These are phyloP conservation scores for Leishmania lainsoni DNA, from an alignment of 208 protist genomes.

Conservation along the genomic window DNA sequence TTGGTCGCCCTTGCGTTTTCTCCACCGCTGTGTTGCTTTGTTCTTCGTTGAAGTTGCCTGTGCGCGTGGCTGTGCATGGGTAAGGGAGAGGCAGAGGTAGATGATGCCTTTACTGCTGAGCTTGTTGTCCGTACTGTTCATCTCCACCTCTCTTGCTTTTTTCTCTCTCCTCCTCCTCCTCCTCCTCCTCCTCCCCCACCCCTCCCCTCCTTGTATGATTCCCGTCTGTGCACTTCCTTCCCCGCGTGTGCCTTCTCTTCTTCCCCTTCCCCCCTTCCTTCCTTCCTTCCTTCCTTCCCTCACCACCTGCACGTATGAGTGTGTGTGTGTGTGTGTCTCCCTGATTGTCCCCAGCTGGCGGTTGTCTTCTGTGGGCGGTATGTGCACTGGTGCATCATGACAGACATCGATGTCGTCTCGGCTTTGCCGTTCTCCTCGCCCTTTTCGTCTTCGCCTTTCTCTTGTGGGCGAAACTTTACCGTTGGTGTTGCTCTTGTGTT, in stretches of 20 bases:
- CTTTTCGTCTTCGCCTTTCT: not conserved
- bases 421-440: not conserved
- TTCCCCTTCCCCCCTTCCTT: not conserved
- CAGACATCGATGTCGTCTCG: not conserved
- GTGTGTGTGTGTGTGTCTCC: slow-evolving; percentile 10
- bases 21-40: not conserved
- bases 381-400: not conserved
- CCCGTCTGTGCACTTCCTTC: too few relatives aligned
- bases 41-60: not conserved
- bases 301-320: slow-evolving; percentile 7
- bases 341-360: not conserved
- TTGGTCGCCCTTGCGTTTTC: not conserved
- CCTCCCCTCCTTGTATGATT: not conserved
- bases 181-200: not conserved
- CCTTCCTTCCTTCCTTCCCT: not conserved
- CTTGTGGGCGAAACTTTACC: not conserved
- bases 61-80: not conserved
- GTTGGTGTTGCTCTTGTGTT: slow-evolving; percentile 7
- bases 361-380: not conserved
- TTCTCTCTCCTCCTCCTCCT: not conserved
- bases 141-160: not conserved
- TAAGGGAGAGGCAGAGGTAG: not conserved
- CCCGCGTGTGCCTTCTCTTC: not conserved
- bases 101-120: not conserved
- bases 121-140: not conserved